These are phyloP conservation scores for Mimosa pudica DNA, from an alignment of 306 rosid genomes.

Conservation along the genomic window DNA sequence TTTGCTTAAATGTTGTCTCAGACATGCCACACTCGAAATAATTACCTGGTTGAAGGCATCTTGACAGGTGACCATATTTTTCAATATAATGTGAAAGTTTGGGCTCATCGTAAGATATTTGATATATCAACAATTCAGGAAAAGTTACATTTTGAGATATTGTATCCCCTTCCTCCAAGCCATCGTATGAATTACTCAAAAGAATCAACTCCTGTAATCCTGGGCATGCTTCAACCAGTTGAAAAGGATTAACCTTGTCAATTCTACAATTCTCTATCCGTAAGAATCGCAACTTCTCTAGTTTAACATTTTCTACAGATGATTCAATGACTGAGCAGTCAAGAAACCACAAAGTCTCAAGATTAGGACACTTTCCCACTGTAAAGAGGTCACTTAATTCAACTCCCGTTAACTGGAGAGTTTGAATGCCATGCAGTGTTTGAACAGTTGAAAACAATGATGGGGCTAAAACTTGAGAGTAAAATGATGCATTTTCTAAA, in stretches of 20 bases:
- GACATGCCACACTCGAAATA: background rate
- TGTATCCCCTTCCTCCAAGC: background rate
- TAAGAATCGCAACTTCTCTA: background rate
- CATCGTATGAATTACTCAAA: too few species aligned
- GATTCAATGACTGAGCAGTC: conserved; percentile 28
- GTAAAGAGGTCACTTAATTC: background rate
- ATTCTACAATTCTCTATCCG: background rate
- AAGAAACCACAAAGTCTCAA: background rate
- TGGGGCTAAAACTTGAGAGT: background rate
- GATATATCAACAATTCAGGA: background rate
- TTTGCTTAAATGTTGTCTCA: background rate
- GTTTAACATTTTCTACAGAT: background rate
- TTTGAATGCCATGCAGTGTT: background rate
- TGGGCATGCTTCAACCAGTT: background rate
- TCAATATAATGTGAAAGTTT: background rate
- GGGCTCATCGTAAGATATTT: too few species aligned
- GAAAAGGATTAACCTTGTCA: background rate
- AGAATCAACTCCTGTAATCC: background rate
- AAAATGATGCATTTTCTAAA: too few species aligned
- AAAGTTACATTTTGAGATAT: background rate
- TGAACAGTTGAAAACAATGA: background rate
- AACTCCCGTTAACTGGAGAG: background rate
- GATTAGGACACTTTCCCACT: background rate
- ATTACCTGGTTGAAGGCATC: background rate
- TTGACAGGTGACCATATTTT: background rate